Conservation (phyloP, 768 basidiomycete genomes). For the Lyophyllum semitale region DNA sequence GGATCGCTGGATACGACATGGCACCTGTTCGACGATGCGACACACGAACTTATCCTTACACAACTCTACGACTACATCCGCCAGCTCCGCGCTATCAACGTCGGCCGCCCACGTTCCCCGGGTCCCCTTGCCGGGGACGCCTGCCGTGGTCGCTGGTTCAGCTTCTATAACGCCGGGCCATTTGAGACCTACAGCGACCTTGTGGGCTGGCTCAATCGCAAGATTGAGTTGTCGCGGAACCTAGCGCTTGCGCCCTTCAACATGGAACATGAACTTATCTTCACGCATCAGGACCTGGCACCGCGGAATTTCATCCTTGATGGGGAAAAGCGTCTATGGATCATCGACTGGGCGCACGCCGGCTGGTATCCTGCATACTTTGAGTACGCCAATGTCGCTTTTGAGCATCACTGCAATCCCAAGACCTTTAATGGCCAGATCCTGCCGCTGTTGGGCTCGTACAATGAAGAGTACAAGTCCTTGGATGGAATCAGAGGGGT, state of each 20-base stretch:
- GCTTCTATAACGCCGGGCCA: not conserved
- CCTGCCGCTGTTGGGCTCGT: not conserved
- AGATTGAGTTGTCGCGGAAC: not conserved
- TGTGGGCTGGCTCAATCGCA: not conserved
- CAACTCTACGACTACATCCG: not conserved
- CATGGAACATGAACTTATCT: not conserved
- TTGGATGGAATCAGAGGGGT: not conserved
- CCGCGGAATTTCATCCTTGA: not conserved
- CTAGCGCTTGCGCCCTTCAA: not conserved
- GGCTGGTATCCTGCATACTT: slow-evolving; percentile 2
- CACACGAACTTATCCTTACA: not conserved
- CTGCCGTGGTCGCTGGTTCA: not conserved
- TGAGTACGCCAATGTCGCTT: not conserved
- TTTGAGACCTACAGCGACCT: not conserved
- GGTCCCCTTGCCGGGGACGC: not conserved
- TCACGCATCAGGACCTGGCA: not conserved
- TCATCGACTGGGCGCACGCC: not conserved
- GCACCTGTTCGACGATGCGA: too few relatives aligned
- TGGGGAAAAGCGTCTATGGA: not conserved
- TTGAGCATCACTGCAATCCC: not conserved
- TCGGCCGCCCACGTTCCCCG: not conserved
- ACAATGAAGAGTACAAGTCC: not conserved
- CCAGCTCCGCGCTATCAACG: not conserved
- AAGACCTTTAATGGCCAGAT: not conserved
- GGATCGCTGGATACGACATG: too few relatives aligned